These are phyloP conservation scores for Xylaria polymorpha DNA, from an alignment of 2,329 filamentous ascomycete genomes.

Conservation along the genomic window DNA sequence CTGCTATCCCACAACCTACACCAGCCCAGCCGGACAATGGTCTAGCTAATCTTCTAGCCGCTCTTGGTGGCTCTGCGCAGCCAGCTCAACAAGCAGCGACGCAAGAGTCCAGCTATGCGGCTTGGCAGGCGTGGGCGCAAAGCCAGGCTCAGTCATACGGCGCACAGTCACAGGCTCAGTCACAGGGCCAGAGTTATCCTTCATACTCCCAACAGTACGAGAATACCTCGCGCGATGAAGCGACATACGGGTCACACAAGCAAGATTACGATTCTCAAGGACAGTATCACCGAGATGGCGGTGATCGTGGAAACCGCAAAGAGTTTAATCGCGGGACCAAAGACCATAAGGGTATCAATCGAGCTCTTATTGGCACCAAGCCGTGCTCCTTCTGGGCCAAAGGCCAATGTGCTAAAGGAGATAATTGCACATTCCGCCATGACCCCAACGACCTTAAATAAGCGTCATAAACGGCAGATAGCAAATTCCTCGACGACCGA, in stretches of 20 bases:
- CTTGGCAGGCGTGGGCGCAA: slow-evolving; percentile 43
- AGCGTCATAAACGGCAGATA: neutral
- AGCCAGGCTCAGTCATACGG: slow-evolving; percentile 35
- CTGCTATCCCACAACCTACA: slow-evolving; percentile 35
- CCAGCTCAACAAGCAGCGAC: slow-evolving; percentile 19
- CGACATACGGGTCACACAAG: slow-evolving; percentile 24
- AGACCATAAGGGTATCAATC: slow-evolving; percentile 62
- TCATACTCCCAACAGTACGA: slow-evolving; percentile 32
- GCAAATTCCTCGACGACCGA: neutral
- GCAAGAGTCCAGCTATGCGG: slow-evolving; percentile 33
- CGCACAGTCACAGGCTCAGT: slow-evolving; percentile 32
- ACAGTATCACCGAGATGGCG: slow-evolving; percentile 38
- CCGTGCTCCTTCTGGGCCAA: slow-evolving; percentile 77
- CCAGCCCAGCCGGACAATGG: slow-evolving; percentile 43
- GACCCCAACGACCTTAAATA: slow-evolving; percentile 57
- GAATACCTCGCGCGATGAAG: slow-evolving; percentile 18
- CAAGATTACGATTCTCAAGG: slow-evolving; percentile 39
- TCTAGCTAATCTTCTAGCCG: slow-evolving; percentile 45
- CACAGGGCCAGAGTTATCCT: slow-evolving; percentile 33
- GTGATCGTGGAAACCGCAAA: slow-evolving; percentile 52
- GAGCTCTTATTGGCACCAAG: slow-evolving; percentile 71
- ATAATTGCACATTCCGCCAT: slow-evolving; percentile 79
- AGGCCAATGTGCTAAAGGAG: slow-evolving; percentile 78
- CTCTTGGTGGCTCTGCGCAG: slow-evolving; percentile 40
- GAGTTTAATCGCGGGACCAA: slow-evolving; percentile 56